Conservation (phyloP, 2,329 filamentous ascomycete species). For the Chrysosporium queenslandicum region DNA sequence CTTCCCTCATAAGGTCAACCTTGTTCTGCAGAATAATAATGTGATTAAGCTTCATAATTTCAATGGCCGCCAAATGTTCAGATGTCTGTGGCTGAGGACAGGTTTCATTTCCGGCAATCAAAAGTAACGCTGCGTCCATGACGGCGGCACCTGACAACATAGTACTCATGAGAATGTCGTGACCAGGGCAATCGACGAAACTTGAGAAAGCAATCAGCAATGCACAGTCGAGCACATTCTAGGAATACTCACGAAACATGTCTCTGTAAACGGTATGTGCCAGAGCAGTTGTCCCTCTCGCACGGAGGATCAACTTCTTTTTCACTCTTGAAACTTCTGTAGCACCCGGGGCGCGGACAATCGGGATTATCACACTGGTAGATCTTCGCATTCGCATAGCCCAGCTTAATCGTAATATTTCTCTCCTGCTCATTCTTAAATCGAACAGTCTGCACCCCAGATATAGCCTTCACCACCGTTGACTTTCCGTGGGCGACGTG, state of each 20-base stretch:
- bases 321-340: constrained; percentile 94
- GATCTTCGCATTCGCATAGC: constrained; percentile 98
- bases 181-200: constrained; percentile 96
- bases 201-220: constrained; percentile 36
- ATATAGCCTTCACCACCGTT: constrained; percentile 98
- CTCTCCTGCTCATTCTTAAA: constrained; percentile 99
- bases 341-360: constrained; percentile 91
- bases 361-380: constrained; percentile 93
- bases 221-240: constrained; percentile 12
- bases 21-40: constrained; percentile 99
- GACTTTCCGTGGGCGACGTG: constrained; percentile 99
- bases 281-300: constrained; percentile 81
- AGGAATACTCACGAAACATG: constrained; percentile 67
- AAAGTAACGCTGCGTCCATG: constrained; percentile 94
- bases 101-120: constrained; percentile 96
- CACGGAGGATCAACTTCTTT: constrained; percentile 97
- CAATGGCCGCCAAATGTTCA: constrained; percentile 95
- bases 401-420: constrained; percentile 99
- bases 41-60: constrained; percentile 99
- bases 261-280: constrained; percentile 77
- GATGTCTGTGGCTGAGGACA: constrained; percentile 98
- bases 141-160: constrained; percentile 99
- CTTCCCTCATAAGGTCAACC: constrained; percentile 96
- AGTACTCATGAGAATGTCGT: constrained; percentile 99
- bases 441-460: constrained; percentile 93